Evolutionary conservation across 1,139 yeast genomes (phyloP).

Genomic region (Suhomyces atakaporum): DNA sequence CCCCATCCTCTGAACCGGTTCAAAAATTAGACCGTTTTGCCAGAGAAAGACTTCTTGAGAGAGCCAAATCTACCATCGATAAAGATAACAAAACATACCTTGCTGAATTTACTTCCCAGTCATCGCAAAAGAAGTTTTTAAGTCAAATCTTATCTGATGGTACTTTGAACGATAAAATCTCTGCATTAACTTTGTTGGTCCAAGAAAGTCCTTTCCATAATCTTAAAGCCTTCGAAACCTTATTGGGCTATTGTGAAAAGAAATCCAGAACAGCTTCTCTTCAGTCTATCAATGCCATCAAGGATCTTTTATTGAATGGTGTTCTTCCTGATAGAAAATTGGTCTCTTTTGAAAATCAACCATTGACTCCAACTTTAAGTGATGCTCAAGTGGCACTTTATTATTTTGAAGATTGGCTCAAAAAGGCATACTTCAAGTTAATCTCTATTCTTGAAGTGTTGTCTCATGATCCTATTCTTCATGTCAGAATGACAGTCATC

Average conservation of each 20-base stretch:
- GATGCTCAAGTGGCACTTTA: conserved; percentile 63
- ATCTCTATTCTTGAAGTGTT: conserved; percentile 71
- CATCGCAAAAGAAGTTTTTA: conserved; percentile 86
- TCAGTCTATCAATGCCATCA: conserved; percentile 85
- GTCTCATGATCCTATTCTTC: conserved; percentile 89
- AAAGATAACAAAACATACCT: conserved; percentile 72
- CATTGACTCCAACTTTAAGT: conserved; percentile 50
- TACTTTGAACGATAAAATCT: conserved; percentile 92
- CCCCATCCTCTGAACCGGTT: not conserved
- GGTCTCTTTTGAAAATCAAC: conserved; percentile 78
- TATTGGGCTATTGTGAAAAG: conserved; percentile 79
- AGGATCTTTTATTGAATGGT: conserved; percentile 81
- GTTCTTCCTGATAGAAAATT: conserved; percentile 85
- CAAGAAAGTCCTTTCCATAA: conserved; percentile 97
- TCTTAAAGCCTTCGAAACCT: conserved; percentile 75
- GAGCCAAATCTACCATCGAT: conserved; percentile 68
- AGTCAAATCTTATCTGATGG: conserved; percentile 88
- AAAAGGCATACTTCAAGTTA: conserved; percentile 69
- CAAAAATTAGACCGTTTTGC: conserved; percentile 50
- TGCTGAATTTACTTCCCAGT: conserved; percentile 75
- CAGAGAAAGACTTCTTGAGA: conserved; percentile 57
- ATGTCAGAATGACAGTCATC: conserved; percentile 78
- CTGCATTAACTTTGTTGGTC: conserved; percentile 86
- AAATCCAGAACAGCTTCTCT: conserved; percentile 92
- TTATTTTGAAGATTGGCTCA: conserved; percentile 89